Evolutionary conservation across 108 stramenopile species (phyloP), one percentile per base, ranked within the genome.

Genomic region (Fistulifera pelliculosa): DNA sequence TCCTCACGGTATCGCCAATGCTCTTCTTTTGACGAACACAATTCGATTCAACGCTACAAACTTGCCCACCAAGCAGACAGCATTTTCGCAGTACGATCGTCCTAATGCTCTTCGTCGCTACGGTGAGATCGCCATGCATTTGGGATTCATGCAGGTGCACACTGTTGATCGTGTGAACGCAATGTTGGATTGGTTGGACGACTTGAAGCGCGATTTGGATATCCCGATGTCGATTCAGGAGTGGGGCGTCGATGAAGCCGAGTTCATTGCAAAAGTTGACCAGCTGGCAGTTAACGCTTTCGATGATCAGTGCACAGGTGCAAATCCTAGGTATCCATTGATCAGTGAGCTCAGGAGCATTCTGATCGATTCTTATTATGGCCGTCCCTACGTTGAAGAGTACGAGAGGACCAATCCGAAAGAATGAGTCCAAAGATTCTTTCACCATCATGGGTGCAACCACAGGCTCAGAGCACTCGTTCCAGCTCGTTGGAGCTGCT

Each of bases 251-350:
- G 26, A 57, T 16, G 66, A 73, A 42, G 38, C 24, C 16, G 54
- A 41, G 21, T 73, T 67, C 50, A 38, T 73, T 49, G 12, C 22
- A 1, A 57, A 47, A 22, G 19, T 73, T 35, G 66, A 73, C 39
- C 45, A 67, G 10, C n/a, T 73, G 17, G 66, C 71, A 11, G 50
- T 47, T 4, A 26, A 67, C 3, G 71, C 66, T 14, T 73, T 73
- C 49, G 71, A 73, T 44, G 71, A 73, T 44, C 71, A 73, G 52
- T 73, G 71, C 55, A 73, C 71, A 14, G 55, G 42, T 27, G 60
- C 71, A 3, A 73, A 73, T 47, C 71, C 71, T 24, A 42, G 71
- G 17, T 73, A 44, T 40, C 71, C 71, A 1, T 40, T 73, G 45
- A 49, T 73, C 38, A 43, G 48, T 27, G 71, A 73, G 48, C 56